Conservation (phyloP, 2,329 filamentous ascomycete species). For the Aspergillus melleus region DNA sequence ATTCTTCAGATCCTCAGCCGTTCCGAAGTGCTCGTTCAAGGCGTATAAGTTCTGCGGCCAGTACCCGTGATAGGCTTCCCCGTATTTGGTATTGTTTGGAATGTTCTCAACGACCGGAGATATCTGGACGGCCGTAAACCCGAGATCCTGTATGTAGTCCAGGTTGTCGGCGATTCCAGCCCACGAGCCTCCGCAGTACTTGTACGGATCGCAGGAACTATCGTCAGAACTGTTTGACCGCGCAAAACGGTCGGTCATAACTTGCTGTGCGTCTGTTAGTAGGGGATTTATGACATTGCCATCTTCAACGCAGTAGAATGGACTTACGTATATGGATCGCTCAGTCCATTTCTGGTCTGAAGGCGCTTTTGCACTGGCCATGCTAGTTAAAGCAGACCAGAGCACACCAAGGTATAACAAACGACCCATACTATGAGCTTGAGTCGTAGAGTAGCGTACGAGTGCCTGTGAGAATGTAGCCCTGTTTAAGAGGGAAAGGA, state of each 20-base stretch:
- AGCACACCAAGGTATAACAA: background rate
- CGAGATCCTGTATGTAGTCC: slow-evolving; percentile 50
- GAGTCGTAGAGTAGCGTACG: too few relatives aligned
- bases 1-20: slow-evolving; percentile 43
- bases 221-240: slow-evolving; percentile 10
- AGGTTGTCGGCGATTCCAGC: slow-evolving; percentile 55
- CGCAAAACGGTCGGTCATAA: background rate
- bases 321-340: background rate
- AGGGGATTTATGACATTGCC: background rate
- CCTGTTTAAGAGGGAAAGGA: too few relatives aligned
- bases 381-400: background rate
- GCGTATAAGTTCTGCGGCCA: slow-evolving; percentile 48
- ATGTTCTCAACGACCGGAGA: slow-evolving; percentile 41
- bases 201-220: slow-evolving; percentile 14
- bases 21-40: slow-evolving; percentile 50
- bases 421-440: background rate
- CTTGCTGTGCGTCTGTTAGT: background rate
- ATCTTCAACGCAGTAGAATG: background rate
- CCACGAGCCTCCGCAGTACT: slow-evolving; percentile 64
- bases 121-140: slow-evolving; percentile 42
- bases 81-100: slow-evolving; percentile 32
- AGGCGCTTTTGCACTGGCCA: background rate
- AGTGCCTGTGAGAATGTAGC: too few relatives aligned
- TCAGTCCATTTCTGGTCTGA: background rate
- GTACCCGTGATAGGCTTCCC: slow-evolving; percentile 50